Percentiles rank a stretch among this genome's conserved stretches.
Conservation (phyloP, 768 basidiomycete genomes). For the Kwoniella sp. region DNA sequence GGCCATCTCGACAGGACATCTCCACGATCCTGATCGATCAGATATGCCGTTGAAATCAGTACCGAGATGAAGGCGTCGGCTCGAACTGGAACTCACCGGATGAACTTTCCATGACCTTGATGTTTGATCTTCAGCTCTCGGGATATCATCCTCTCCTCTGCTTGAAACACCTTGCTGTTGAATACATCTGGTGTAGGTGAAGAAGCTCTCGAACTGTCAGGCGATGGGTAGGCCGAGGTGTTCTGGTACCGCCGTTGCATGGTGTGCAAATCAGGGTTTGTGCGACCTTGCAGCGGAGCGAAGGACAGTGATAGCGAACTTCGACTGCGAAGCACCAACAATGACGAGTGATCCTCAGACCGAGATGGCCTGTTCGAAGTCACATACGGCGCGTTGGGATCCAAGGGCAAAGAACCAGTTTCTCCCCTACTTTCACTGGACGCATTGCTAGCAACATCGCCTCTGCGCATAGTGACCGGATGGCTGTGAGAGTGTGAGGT, state of each 20-base stretch:
- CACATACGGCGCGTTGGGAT: no score
- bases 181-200: background rate
- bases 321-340: no score
- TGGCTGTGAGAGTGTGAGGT: no score
- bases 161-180: conserved; percentile 1
- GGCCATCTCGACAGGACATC: conserved; percentile 83
- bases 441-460: no score
- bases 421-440: no score
- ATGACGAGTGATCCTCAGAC: no score
- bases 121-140: conserved; percentile 8
- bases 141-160: conserved; percentile 12
- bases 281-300: background rate
- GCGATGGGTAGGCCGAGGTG: background rate
- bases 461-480: no score
- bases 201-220: no score
- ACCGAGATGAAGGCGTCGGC: background rate
- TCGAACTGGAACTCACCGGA: conserved; percentile 1
- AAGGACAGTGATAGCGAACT: background rate
- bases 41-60: background rate
- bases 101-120: conserved; percentile 4
- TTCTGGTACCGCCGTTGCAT: background rate
- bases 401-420: no score
- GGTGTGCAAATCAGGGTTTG: background rate
- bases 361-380: no score
- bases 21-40: conserved; percentile 62